Conservation (phyloP, 306 rosid species). For the Calophaca sinica region DNA sequence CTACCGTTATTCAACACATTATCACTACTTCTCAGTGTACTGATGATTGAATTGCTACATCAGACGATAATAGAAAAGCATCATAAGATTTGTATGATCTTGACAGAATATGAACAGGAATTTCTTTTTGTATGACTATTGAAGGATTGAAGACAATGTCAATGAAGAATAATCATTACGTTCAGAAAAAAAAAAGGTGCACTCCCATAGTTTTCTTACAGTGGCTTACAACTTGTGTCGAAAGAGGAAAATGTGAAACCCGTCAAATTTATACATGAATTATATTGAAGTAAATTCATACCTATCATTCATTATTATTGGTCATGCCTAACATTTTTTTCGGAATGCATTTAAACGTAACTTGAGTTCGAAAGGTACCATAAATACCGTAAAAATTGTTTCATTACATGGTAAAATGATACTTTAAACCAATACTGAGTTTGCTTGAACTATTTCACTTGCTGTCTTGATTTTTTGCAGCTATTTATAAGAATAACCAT, state of each 20-base stretch:
- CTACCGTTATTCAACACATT: constrained; percentile 21
- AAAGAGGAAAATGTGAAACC: constrained; percentile 26
- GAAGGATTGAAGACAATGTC: background rate
- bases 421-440: constrained; percentile 25
- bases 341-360: background rate
- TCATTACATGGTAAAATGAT: background rate
- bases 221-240: constrained; percentile 4
- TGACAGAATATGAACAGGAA: constrained; percentile 6
- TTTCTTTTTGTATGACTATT: background rate
- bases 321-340: constrained; percentile 16
- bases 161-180: constrained; percentile 5
- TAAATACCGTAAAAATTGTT: constrained; percentile 3
- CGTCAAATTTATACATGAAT: constrained; percentile 16
- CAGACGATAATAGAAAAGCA: constrained; percentile 24
- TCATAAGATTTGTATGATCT: constrained; percentile 13
- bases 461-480: constrained; percentile 20
- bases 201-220: constrained; percentile 23
- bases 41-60: constrained; percentile 4
- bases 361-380: background rate
- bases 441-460: constrained; percentile 28
- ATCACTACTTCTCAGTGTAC: constrained; percentile 20
- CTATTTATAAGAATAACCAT: background rate
- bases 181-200: background rate
- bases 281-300: constrained; percentile 13
- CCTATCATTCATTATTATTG: constrained; percentile 3